Base-by-base conservation (phyloP, 768 basidiomycete genomes). In the Lactifluus volemus region DNA sequence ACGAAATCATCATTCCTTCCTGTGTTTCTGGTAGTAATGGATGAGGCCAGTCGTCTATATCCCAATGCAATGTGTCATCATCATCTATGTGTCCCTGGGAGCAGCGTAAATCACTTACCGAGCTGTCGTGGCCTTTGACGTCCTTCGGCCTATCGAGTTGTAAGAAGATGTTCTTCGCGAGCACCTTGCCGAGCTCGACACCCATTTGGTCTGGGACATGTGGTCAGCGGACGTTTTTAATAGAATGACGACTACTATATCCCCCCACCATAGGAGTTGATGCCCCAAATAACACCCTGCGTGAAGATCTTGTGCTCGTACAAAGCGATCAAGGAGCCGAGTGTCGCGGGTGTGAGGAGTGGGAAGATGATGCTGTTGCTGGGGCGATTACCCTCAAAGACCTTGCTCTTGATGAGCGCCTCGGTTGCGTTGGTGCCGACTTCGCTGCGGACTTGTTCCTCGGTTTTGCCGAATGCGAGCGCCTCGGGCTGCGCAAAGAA, bases 251-350 rank as follows among this genome's bases (percentile, higher is more conserved):
- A 25, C 25, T 1, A 9, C 47, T 25, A 44, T 8, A 29, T 25
- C 25, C 3, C 72, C 82, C 38, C 55, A 92, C 92, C 95, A 72
- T 92, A 98, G 3, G 92, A 94, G 79, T 99, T 98, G 79, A 99
- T 96, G 29, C 95, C 95, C 95, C 94, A 98, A 60, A 98, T 80
- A 49, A 90, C 88, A 71, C 97, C 97, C 72, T 98, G 97, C 0
- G 90, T 89, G 74, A 98, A 98, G 71, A 99, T 97, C 80, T 99
- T 99, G 81, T 99, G 97, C 75, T 98, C 94, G 71, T 96, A 97
- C 65, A 97, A 70, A 15, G 89, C 92, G 70, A 97, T 89, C 57
- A 97, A 77, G 2, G 93, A 71, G 77, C 92, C 97, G 42, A 98
- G 85, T 11, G 86, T 89, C 45, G 85, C 83, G 12, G 97, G 96